Conservation (phyloP, 768 basidiomycete species). For the Leccinum boreale region DNA sequence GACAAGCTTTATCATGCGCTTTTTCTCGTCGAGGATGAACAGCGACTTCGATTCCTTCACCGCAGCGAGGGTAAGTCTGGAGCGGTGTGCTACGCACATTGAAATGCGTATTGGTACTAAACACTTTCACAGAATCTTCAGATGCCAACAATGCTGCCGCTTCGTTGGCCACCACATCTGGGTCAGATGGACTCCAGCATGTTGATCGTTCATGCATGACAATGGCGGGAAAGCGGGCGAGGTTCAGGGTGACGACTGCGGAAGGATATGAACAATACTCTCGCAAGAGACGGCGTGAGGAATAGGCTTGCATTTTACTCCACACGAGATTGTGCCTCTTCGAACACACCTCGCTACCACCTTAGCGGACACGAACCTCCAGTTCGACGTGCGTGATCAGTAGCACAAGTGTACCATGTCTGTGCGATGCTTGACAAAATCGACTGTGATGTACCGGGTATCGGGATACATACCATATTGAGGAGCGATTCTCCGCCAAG, state of each 20-base stretch:
- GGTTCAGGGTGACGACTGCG: slow-evolving; percentile 2
- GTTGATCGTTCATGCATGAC: not conserved
- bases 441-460: too few relatives aligned
- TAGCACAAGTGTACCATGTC: too few relatives aligned
- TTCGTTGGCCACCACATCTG: too few relatives aligned
- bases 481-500: too few relatives aligned
- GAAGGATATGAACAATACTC: not conserved
- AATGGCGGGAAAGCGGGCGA: not conserved
- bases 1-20: not conserved
- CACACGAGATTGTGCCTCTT: too few relatives aligned
- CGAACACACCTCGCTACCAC: too few relatives aligned
- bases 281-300: not conserved
- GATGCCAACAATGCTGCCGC: not conserved
- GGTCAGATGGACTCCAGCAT: not conserved
- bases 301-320: too few relatives aligned
- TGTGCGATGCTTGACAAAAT: too few relatives aligned
- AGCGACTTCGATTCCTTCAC: not conserved
- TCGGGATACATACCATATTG: too few relatives aligned
- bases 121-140: not conserved
- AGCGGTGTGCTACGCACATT: not conserved
- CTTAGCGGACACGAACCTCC: too few relatives aligned
- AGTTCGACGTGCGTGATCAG: too few relatives aligned
- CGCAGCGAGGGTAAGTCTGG: not conserved
- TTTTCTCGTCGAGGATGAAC: not conserved
- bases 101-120: not conserved